These are phyloP conservation scores for Penicillium riverlandense DNA, from an alignment of 495 filamentous ascomycete species.

Conservation along the genomic window DNA sequence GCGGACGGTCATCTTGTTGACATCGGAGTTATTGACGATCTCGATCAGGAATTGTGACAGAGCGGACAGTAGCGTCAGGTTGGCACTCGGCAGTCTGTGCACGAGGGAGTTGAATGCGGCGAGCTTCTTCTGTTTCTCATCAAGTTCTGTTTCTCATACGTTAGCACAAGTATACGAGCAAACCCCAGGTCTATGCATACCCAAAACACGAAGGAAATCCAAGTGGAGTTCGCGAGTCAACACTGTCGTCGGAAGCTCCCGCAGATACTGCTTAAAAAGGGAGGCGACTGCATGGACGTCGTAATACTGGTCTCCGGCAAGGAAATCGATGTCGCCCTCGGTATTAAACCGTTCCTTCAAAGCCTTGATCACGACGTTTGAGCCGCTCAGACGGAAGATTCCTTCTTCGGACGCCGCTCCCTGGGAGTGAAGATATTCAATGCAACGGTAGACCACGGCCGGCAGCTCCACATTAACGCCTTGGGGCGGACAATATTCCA, in stretches of 20 bases:
- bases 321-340: conserved; percentile 87
- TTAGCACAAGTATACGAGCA: neutral
- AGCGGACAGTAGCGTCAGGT: conserved; percentile 71
- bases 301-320: conserved; percentile 77
- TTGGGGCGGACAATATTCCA: conserved; percentile 65
- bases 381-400: conserved; percentile 92
- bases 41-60: conserved; percentile 79
- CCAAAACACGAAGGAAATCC: conserved; percentile 80
- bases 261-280: conserved; percentile 86
- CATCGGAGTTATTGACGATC: conserved; percentile 79
- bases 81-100: conserved; percentile 71
- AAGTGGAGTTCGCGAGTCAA: conserved; percentile 85
- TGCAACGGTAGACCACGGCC: conserved; percentile 93
- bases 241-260: conserved; percentile 85
- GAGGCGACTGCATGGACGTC: conserved; percentile 96
- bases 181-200: conserved; percentile 38
- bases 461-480: conserved; percentile 69
- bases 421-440: conserved; percentile 85
- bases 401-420: conserved; percentile 83
- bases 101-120: conserved; percentile 79
- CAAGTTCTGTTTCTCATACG: conserved; percentile 41
- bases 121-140: conserved; percentile 70
- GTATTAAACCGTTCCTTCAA: conserved; percentile 87
- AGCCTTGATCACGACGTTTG: conserved; percentile 86
- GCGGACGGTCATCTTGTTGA: conserved; percentile 97